Evolutionary conservation across 2,329 filamentous ascomycete genomes (phyloP), one percentile per base, ranked within the genome.

Genomic region (Trichoderma cornu-damae): DNA sequence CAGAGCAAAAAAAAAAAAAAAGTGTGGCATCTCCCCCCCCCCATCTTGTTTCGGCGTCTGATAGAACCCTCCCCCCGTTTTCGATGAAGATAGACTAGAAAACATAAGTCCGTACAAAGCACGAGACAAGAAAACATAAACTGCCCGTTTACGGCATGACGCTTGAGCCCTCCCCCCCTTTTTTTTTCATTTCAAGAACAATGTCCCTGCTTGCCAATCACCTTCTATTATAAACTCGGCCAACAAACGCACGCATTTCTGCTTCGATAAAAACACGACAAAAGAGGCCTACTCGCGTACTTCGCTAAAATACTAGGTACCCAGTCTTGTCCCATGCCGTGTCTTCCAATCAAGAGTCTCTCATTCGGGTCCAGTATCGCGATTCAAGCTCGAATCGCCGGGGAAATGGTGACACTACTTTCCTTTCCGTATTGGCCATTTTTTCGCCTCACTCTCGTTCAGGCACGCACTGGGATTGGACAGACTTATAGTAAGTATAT

Each of bases 101-200:
- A n/a, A n/a, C n/a, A n/a, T n/a, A n/a, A n/a, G 18, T 24, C 30
- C 42, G 30, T 46, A 35, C 51, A 12, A 12, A 24, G 51, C 35
- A 55, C 46, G 42, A 43, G 20, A 55, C 51, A 38, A 55, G 51
- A 55, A n/a, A 55, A 55, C 51, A 37, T 37, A 42, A 42, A 42
- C 22, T 7, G 2, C 24, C n/a, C 34, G 22, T 44, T 53, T 42
- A 26, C 20, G 30, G 38, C 50, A 44, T 53, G 51, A 44, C 38
- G 40, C 40, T 32, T 46, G 40, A 8, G 35, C 34, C 51, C 51
- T 54, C n/a, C n/a, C n/a, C n/a, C n/a, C n/a, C n/a, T n/a, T n/a
- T n/a, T n/a, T n/a, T n/a, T n/a, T 54, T 54, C 51, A 54, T 54
- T 54, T 54, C 22, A 54, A 12, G 22, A 20, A 44, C 6, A 9